Conservation (phyloP, 106 monocot species). For the Dioscorea alata region DNA sequence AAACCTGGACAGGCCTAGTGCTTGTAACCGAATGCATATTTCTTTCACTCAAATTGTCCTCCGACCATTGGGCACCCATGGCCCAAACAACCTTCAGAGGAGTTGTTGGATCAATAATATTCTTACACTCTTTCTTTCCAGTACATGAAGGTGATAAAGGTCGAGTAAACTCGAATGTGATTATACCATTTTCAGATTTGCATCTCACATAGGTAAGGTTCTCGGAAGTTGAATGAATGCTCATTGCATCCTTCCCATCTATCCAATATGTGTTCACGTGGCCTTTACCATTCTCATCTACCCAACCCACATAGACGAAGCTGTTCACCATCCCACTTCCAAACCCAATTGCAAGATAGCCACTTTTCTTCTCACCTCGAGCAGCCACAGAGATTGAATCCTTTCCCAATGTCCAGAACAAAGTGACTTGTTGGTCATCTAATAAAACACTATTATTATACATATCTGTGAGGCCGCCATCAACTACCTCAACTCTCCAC, state of each 20-base stretch:
- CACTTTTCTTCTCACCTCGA: constrained; percentile 77
- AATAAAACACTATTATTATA: constrained; percentile 85
- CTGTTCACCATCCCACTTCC: constrained; percentile 83
- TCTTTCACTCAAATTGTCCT: constrained; percentile 52
- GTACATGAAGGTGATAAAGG: constrained; percentile 63
- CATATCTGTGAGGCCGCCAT: constrained; percentile 95
- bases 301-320: constrained; percentile 90
- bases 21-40: constrained; percentile 92
- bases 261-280: constrained; percentile 87
- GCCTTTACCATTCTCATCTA: constrained; percentile 58
- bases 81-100: constrained; percentile 89
- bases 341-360: constrained; percentile 91
- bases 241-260: constrained; percentile 59
- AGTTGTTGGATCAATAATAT: constrained; percentile 76
- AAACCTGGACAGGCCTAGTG: constrained; percentile 47
- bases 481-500: constrained; percentile 93
- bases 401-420: constrained; percentile 78
- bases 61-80: constrained; percentile 85
- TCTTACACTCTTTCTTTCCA: constrained; percentile 81
- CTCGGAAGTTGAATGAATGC: constrained; percentile 64
- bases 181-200: constrained; percentile 64
- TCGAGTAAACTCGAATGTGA: constrained; percentile 88
- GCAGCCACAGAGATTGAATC: constrained; percentile 75
- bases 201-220: constrained; percentile 69
- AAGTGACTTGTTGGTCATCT: constrained; percentile 85